phyloP scores from a whole-genome alignment of 352 stramenopile genomes.

The Pythium chondricola region DNA sequence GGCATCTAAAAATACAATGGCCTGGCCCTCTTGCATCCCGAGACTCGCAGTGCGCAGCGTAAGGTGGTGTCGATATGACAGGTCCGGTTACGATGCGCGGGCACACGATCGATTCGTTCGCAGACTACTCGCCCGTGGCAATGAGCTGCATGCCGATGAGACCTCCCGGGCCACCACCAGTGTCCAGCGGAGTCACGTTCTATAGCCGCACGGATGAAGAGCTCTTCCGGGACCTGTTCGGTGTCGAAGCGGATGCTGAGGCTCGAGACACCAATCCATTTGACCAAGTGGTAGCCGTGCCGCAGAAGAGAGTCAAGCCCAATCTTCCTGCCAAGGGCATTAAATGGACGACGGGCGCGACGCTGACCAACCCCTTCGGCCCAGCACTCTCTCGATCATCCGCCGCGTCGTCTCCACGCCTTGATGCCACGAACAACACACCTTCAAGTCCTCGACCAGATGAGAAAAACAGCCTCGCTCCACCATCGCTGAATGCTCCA shows the following conservation, averaged over 20 bases:
- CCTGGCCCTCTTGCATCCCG: too few relatives aligned
- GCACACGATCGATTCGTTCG: constrained; percentile 57
- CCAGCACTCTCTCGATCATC: not conserved
- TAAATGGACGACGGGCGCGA: constrained; percentile 12
- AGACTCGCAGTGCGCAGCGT: not conserved
- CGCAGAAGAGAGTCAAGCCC: constrained; percentile 4
- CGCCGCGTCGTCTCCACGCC: not conserved
- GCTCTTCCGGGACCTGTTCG: constrained; percentile 61
- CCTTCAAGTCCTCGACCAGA: not conserved
- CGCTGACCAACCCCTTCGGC: constrained; percentile 8
- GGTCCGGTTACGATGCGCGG: too few relatives aligned
- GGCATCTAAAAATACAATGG: not conserved
- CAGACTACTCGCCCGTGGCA: constrained; percentile 34
- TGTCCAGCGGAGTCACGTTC: constrained; percentile 2
- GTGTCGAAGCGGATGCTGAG: constrained; percentile 25
- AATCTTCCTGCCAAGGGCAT: constrained; percentile 8
- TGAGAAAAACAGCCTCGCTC: not conserved
- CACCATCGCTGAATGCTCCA: constrained; percentile 16
- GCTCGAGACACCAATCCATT: not conserved
- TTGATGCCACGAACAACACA: not conserved
- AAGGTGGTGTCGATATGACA: too few relatives aligned
- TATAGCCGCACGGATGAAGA: constrained; percentile 43
- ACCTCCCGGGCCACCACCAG: constrained; percentile 2
- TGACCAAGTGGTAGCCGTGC: not conserved
- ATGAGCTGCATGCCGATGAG: constrained; percentile 29